Percentiles rank a stretch among this genome's conserved stretches.
phyloP scores from a whole-genome alignment of 139 green algal genomes.

The Chlamydomonas eustigma region DNA sequence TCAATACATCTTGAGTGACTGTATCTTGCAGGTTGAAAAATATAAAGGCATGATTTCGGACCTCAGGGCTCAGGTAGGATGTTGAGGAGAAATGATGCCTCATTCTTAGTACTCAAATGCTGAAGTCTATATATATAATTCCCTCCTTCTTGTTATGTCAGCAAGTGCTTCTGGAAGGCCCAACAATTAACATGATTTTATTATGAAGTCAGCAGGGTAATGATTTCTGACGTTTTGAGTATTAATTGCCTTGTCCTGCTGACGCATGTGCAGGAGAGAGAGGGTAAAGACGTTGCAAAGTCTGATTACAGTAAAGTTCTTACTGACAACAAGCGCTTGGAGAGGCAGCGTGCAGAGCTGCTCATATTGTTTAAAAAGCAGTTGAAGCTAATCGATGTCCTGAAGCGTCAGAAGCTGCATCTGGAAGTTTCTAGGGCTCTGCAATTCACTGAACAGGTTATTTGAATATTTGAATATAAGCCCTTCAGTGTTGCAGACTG shows the following conservation, averaged over 20 bases:
- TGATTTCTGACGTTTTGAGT: neutral
- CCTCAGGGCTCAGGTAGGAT: slow-evolving; percentile 37
- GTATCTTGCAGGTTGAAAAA: slow-evolving; percentile 1
- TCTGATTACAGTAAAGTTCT: slow-evolving; percentile 50
- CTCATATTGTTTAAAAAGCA: slow-evolving; percentile 81
- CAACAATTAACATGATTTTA: no score
- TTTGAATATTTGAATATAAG: no score
- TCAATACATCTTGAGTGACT: neutral
- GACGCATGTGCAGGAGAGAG: slow-evolving; percentile 43
- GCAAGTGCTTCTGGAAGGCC: no score
- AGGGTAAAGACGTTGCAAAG: slow-evolving; percentile 46
- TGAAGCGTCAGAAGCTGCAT: slow-evolving; percentile 74
- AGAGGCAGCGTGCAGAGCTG: slow-evolving; percentile 70
- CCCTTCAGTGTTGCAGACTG: no score
- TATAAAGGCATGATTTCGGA: slow-evolving; percentile 64
- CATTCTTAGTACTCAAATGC: neutral
- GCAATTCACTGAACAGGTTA: slow-evolving; percentile 67
- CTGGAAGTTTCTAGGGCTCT: slow-evolving; percentile 73
- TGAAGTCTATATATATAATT: no score
- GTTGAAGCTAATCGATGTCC: slow-evolving; percentile 80
- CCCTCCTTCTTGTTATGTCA: no score
- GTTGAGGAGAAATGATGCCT: neutral
- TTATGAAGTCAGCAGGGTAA: neutral
- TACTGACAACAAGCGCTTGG: slow-evolving; percentile 61
- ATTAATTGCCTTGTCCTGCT: neutral